Evolutionary conservation across 768 basidiomycete species (phyloP), one percentile per base, ranked within the genome.

Genomic region (Mycena galopus): DNA sequence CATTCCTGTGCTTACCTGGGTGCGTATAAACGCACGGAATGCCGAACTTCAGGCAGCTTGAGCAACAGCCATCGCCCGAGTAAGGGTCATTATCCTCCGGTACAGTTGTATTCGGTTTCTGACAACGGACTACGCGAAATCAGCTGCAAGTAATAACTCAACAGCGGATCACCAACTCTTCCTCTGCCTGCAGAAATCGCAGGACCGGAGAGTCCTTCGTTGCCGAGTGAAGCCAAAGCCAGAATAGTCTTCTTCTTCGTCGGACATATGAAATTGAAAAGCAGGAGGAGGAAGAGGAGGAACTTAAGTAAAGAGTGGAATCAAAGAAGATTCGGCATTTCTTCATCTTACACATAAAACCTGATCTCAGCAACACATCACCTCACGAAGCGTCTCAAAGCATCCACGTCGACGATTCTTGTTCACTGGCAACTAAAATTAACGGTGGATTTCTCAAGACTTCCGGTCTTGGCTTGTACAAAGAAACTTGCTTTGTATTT

Each of bases 61-160:
- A 56, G 37, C 73, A 75, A 25, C 68, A 21, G 27, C 66, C 63
- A 33, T 72, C 73, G 62, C 73, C 69, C 64, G 42, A 7, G 60
- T 32, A n/a, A 19, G 23, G 2, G 47, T 23, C 17, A 9, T 51
- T 30, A 12, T 53, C 23, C 10, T 25, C 32, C 25, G 6, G 11
- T 4, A 7, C 27, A 19, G 44, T 30, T 50, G 57, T 11, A n/a
- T 47, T 3, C 23, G 50, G 37, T 25, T 16, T 33, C 51, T 73
- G 32, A 73, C 72, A 73, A 37, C 72, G 72, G 37, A 68, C 71
- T 72, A 14, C 7, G 1, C 59, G 44, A 32, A 69, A 25, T 53
- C 37, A 55, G 47, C 29, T 6, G 19, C 39, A 57, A n/a, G n/a
- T n/a, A n/a, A 3, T n/a, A 21, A 25, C 11, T 12, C 10, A 30